Conservation (phyloP, 2,329 filamentous ascomycete genomes). For the Zasmidium cellare region DNA sequence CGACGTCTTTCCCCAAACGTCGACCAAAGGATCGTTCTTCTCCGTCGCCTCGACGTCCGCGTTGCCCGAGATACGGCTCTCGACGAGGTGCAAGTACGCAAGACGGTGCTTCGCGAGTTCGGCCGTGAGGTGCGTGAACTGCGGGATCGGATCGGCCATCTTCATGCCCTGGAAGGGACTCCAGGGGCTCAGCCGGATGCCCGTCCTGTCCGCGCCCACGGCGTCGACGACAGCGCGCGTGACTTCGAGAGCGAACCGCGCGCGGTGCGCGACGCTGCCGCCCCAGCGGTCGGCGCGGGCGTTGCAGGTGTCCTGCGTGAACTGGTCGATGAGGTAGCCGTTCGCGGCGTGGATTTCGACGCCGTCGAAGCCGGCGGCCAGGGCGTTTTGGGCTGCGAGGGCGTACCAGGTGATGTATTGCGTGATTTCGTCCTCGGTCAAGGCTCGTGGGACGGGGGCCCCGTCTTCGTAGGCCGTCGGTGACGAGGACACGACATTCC, state of each 20-base stretch:
- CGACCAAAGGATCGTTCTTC: conserved; percentile 46
- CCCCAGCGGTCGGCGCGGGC: conserved; percentile 53
- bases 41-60: conserved; percentile 36
- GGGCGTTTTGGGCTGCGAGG: conserved; percentile 51
- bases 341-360: conserved; percentile 54
- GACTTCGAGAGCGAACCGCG: conserved; percentile 58
- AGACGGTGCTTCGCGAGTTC: conserved; percentile 53
- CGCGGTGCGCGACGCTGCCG: conserved; percentile 53
- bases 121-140: conserved; percentile 56
- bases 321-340: conserved; percentile 56
- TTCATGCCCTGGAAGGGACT: conserved; percentile 61
- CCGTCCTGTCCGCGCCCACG: conserved; percentile 46
- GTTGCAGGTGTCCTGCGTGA: conserved; percentile 53
- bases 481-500: conserved; percentile 31
- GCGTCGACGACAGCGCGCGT: conserved; percentile 46
- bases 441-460: conserved; percentile 14
- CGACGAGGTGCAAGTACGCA: conserved; percentile 62
- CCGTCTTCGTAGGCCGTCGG: conserved; percentile 30
- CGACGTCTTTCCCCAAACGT: conserved; percentile 45
- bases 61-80: conserved; percentile 54
- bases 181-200: conserved; percentile 62
- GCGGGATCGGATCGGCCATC: conserved; percentile 61
- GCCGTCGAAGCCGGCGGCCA: conserved; percentile 57
- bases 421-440: conserved; percentile 50
- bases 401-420: conserved; percentile 44